Conservation (phyloP, 2,329 filamentous ascomycete species). For the Colletotrichum graminicola region DNA sequence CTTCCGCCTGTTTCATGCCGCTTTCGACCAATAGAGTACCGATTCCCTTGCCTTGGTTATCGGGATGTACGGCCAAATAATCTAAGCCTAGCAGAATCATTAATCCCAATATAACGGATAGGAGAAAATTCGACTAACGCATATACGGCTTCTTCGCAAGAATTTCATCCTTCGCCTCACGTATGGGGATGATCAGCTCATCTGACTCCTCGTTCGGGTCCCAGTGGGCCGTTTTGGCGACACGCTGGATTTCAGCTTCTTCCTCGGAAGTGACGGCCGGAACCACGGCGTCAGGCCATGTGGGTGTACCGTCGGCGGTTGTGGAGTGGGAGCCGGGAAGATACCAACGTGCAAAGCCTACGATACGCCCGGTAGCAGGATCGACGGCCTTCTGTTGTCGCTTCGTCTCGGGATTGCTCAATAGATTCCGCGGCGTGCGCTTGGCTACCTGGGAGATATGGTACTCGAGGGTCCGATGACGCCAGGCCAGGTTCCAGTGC, state of each 20-base stretch:
- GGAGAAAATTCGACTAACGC: neutral
- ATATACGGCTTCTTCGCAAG: neutral
- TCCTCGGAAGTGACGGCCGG: neutral
- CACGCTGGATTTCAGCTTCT: neutral
- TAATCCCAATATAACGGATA: neutral
- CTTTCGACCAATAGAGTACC: neutral
- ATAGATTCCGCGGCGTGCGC: slow-evolving; percentile 25
- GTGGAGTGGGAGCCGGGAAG: too few species aligned
- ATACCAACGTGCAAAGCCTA: too few species aligned
- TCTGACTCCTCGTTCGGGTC: slow-evolving; percentile 4
- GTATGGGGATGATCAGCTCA: neutral
- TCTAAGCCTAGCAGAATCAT: neutral
- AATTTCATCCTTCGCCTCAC: neutral
- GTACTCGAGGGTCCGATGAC: slow-evolving; percentile 43
- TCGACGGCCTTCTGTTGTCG: slow-evolving; percentile 5
- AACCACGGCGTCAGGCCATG: slow-evolving; percentile 1
- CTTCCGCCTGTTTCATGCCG: neutral
- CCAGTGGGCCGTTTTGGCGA: neutral
- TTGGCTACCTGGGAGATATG: slow-evolving; percentile 43
- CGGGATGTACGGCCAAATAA: neutral
- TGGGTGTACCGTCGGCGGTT: too few species aligned
- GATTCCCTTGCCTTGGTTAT: neutral
- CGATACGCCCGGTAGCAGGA: neutral
- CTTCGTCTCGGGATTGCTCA: neutral
- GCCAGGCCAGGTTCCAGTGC: slow-evolving; percentile 43